Evolutionary conservation across 495 filamentous ascomycete species (phyloP), one percentile per base, ranked within the genome.

Genomic region (Podospora pseudoanserina): DNA sequence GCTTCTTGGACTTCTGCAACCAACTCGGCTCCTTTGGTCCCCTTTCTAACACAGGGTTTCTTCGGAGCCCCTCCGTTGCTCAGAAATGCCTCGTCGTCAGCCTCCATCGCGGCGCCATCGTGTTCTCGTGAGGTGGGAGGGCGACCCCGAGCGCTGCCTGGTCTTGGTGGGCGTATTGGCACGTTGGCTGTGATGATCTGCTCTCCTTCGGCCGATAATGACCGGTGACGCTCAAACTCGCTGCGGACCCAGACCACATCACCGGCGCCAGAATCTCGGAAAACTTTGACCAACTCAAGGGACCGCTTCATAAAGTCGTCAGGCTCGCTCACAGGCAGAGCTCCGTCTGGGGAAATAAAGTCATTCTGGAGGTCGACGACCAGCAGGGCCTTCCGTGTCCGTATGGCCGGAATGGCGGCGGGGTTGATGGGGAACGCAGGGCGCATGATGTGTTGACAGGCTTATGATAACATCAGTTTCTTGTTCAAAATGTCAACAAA

Each of bases 331-430:
- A 92, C 85, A 49, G 89, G 85, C 44, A 97, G 81, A 55, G 88
- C 87, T 39, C 91, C 92, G 53, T 87, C 84, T 1, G 86, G 78
- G 30, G 87, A 85, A 58, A 96, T 77, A 73, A 97, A 96, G 77
- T 97, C 95, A 75, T 97, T 96, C 70, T 98, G 95, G 26, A 97
- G 85, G 74, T 96, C 94, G 64, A 97, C 81, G 16, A 97, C 76
- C 27, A 99, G 80, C 54, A 99, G 79, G 0, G 93, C 95, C 80
- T 93, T 91, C 62, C 92, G 87, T 13, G 93, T 95, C 65, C 73
- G 70, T 60, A 88, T 78, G 23, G 80, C 74, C 34, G 85, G 85
- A 18, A 86, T 75, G 4, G 75, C 71, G 7, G 79, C 69, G 34
- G 76, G 73, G 64, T 83, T 80, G 75, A 86, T 82, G 67, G 82